Conservation (phyloP, 345 rosid species). For the Sisymbrium irio region DNA sequence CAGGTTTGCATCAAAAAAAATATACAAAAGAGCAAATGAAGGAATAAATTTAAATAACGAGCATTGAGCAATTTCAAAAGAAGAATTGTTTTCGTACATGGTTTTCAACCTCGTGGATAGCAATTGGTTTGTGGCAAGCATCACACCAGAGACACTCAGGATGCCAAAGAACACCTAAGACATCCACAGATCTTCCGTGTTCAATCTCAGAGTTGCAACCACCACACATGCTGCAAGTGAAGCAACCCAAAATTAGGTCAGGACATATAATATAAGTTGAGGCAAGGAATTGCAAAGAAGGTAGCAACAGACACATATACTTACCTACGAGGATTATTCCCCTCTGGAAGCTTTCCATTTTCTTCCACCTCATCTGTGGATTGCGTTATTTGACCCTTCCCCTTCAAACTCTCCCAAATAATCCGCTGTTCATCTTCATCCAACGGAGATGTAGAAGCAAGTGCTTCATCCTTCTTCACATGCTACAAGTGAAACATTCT, state of each 20-base stretch:
- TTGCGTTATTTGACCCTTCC: neutral
- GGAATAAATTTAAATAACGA: neutral
- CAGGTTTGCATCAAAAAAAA: neutral
- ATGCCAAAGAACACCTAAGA: slow-evolving; percentile 70
- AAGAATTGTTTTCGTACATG: slow-evolving; percentile 4
- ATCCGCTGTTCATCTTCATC: slow-evolving; percentile 26
- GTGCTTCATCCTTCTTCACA: too few relatives aligned
- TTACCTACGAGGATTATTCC: slow-evolving; percentile 27
- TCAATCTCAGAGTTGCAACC: slow-evolving; percentile 62
- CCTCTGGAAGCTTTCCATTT: neutral
- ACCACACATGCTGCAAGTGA: slow-evolving; percentile 54
- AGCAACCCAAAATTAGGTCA: neutral
- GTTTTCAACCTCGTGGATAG: slow-evolving; percentile 53
- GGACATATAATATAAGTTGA: neutral
- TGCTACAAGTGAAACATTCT: too few relatives aligned
- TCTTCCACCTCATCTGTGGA: neutral
- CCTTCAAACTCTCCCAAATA: slow-evolving; percentile 18
- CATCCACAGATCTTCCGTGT: slow-evolving; percentile 58
- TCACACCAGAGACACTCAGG: slow-evolving; percentile 66
- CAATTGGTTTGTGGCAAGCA: slow-evolving; percentile 57
- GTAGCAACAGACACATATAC: neutral
- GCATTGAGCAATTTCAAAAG: neutral
- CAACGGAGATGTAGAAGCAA: neutral
- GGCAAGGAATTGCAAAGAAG: neutral
- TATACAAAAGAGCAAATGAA: neutral